A percentile compares a stretch with the other conserved stretches of the same genome.
phyloP scores from a whole-genome alignment of 176 grass and related monocot genomes.

The Otatea glauca region DNA sequence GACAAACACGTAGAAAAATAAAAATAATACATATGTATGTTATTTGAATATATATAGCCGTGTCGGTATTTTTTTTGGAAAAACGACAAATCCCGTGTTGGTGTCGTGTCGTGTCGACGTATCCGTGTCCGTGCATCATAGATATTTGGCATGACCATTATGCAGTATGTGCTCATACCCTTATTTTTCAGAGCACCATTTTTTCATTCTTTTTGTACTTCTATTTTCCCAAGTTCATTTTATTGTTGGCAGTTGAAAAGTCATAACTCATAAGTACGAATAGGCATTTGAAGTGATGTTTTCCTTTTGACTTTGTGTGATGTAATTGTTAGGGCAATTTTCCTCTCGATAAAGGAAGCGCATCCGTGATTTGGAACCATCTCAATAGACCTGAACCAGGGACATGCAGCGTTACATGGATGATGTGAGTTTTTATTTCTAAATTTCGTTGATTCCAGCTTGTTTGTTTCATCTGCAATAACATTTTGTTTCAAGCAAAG shows the following conservation, averaged over 20 bases:
- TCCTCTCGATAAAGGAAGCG: conserved; percentile 13
- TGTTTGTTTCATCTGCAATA: conserved; percentile 15
- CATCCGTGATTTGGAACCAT: background rate
- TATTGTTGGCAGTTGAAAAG: conserved; percentile 4
- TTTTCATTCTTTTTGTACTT: background rate
- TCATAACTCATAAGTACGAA: background rate
- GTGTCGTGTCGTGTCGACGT: too few relatives aligned
- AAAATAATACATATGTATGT: too few relatives aligned
- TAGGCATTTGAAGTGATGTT: background rate
- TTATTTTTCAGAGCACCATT: background rate
- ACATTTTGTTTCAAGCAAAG: conserved; percentile 23
- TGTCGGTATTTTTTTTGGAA: too few relatives aligned
- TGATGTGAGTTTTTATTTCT: conserved; percentile 63
- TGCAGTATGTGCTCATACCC: too few relatives aligned
- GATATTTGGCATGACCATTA: background rate
- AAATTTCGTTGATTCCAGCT: background rate
- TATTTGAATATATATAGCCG: too few relatives aligned
- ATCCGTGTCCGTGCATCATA: too few relatives aligned
- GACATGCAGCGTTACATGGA: conserved; percentile 42
- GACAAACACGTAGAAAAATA: too few relatives aligned
- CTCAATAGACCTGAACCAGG: conserved; percentile 33
- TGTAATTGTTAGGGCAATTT: conserved; percentile 17
- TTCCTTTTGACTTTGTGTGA: background rate
- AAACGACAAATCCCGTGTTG: too few relatives aligned
- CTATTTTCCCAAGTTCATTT: background rate